Evolutionary conservation across 2,329 filamentous ascomycete species (phyloP).

Genomic region (Diaporthe aspalathi): DNA sequence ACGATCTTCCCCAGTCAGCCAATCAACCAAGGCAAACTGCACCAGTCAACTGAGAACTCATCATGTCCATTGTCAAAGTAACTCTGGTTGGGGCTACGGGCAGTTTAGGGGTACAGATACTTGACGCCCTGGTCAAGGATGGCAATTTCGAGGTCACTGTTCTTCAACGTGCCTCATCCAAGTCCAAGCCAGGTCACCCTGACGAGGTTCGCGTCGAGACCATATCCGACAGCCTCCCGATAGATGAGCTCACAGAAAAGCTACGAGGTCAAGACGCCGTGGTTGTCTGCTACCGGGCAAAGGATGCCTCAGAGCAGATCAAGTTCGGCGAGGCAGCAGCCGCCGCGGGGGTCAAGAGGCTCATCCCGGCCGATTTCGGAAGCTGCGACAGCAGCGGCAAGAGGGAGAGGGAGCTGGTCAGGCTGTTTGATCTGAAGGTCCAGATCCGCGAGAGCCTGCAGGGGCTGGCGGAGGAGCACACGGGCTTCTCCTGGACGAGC

Average conservation of each 20-base stretch:
- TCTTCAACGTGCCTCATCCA: conserved; percentile 49
- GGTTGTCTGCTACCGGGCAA: conserved; percentile 50
- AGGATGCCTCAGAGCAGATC: conserved; percentile 47
- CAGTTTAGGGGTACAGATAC: conserved; percentile 50
- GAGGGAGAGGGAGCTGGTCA: conserved; percentile 50
- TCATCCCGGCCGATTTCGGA: conserved; percentile 56
- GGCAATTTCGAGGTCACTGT: conserved; percentile 49
- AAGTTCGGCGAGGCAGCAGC: conserved; percentile 52
- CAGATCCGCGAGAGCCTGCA: conserved; percentile 48
- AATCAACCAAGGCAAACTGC: not conserved
- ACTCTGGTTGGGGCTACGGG: conserved; percentile 53
- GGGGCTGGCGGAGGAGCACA: conserved; percentile 42
- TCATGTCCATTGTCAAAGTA: conserved; percentile 51
- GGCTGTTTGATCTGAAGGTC: conserved; percentile 51
- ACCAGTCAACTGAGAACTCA: too few relatives aligned
- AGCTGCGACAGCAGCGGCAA: conserved; percentile 52
- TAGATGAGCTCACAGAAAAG: conserved; percentile 46
- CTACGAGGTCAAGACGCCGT: conserved; percentile 52
- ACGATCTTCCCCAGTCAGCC: too few relatives aligned
- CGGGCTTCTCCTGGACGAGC: conserved; percentile 52
- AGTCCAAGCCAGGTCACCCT: conserved; percentile 42
- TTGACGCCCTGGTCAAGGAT: conserved; percentile 47
- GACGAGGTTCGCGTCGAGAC: conserved; percentile 41
- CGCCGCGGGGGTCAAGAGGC: conserved; percentile 50
- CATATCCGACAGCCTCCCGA: conserved; percentile 48